Evolutionary conservation across 108 stramenopile genomes (phyloP), one percentile per base, ranked within the genome.

Genomic region (Skeletonema menzelii): DNA sequence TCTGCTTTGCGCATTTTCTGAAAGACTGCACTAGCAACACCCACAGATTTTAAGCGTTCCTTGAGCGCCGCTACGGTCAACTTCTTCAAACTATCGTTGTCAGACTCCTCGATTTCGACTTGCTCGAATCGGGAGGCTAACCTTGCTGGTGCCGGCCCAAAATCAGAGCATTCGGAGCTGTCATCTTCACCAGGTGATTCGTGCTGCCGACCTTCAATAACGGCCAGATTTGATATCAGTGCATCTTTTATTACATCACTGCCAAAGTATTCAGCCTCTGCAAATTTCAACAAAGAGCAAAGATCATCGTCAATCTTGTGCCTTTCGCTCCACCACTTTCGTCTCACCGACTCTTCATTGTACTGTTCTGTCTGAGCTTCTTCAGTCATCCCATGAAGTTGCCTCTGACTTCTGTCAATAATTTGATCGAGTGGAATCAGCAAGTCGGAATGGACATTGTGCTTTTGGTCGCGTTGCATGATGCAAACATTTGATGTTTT

Each of bases 321-420:
- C 26, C 95, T 75, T 58, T 87, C 77, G 7, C 83, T 71, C 92
- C 92, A 93, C 92, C 95, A 93, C 47, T 77, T 65, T 35, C 85
- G 70, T 70, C 87, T 92, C 5, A 63, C 55, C 31, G 73, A 70
- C 44, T 84, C 83, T 22, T 72, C 82, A 35, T 78, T 70, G 38
- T 66, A 84, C 24, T 83, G 31, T 56, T 73, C 79, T 10, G 70
- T 49, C 38, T 77, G 80, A 28, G 62, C 53, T 15, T 72, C 69
- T 65, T 73, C 69, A 55, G 83, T 80, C 53, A 91, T 81, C 3
- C 85, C 87, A 17, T 79, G 46, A 11, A 95, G 84, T 59, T 96
- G 92, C 30, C 80, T 56, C 28, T 91, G 77, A 61, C 85, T 90
- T 58, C 79, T 70, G 11, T 82, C 72, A 17, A 96, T 86, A 19